A percentile compares a stretch with the other conserved stretches of the same genome.
These are phyloP conservation scores for Adenanthera pavonina DNA, from an alignment of 306 rosid species.

Conservation along the genomic window DNA sequence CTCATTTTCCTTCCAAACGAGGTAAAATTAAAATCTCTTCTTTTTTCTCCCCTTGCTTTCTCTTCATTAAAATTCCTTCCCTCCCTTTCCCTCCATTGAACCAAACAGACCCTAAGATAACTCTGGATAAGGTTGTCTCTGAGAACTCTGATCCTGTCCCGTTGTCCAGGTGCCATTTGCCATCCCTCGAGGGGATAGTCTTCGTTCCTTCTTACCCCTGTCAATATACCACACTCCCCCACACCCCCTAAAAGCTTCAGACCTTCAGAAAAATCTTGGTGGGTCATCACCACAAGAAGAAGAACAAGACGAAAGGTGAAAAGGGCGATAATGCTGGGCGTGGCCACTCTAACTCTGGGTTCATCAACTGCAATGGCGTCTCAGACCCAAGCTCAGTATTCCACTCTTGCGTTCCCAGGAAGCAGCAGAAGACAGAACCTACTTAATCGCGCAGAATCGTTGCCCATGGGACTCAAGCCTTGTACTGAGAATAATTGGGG, in stretches of 20 bases:
- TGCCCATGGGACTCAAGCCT: constrained; percentile 38
- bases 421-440: constrained; percentile 26
- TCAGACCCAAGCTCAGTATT: constrained; percentile 40
- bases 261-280: not conserved
- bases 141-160: constrained; percentile 1
- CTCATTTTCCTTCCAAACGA: no score
- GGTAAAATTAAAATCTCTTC: no score
- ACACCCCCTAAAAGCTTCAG: not conserved
- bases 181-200: not conserved
- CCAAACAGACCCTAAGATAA: no score
- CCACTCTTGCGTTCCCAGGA: constrained; percentile 33
- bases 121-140: constrained; percentile 32
- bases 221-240: not conserved
- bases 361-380: constrained; percentile 49
- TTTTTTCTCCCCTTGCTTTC: no score
- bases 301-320: not conserved
- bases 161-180: not conserved
- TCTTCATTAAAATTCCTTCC: no score
- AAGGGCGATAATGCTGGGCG: constrained; percentile 39
- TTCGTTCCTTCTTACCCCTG: not conserved
- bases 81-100: no score
- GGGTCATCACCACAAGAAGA: not conserved
- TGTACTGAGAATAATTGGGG: constrained; percentile 38
- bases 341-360: constrained; percentile 53
- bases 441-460: constrained; percentile 32